These are phyloP conservation scores for Trichosporon sp. DNA, from an alignment of 1,284 basidiomycete species.

Conservation along the genomic window DNA sequence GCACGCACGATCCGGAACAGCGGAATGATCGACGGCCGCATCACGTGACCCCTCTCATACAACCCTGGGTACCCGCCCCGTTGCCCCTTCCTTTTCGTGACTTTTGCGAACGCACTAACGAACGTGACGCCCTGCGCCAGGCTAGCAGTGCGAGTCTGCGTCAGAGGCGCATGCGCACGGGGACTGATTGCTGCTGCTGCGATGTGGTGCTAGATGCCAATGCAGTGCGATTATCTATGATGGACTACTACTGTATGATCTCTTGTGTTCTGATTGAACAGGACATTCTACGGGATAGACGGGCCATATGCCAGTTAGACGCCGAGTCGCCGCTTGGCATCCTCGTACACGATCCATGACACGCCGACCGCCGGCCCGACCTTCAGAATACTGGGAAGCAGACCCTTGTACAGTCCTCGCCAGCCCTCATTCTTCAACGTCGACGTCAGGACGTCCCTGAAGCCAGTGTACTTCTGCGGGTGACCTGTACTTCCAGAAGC, in stretches of 20 bases:
- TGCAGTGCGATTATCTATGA: slow-evolving; percentile 17
- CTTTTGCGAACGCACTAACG: background rate
- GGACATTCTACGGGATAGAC: background rate
- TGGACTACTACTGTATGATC: slow-evolving; percentile 11
- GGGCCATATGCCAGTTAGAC: slow-evolving; percentile 17
- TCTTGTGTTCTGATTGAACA: background rate
- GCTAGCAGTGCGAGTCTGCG: too few relatives aligned
- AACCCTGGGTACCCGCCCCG: background rate
- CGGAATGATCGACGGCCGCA: background rate
- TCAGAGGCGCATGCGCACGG: too few relatives aligned
- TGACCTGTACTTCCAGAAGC: slow-evolving; percentile 92
- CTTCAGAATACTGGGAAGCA: slow-evolving; percentile 87
- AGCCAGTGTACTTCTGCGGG: slow-evolving; percentile 79
- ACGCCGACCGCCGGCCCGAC: slow-evolving; percentile 92
- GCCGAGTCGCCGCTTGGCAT: slow-evolving; percentile 40
- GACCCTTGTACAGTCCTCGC: slow-evolving; percentile 89
- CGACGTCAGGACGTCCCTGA: slow-evolving; percentile 74
- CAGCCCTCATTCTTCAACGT: slow-evolving; percentile 84
- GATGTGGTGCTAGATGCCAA: slow-evolving; percentile 6
- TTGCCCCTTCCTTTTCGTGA: background rate
- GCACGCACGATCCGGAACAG: background rate
- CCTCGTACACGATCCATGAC: slow-evolving; percentile 70
- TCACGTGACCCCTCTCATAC: background rate
- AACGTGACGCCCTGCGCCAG: background rate
- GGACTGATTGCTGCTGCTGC: too few relatives aligned